A percentile compares a stretch with the other conserved stretches of the same genome.
Evolutionary conservation across 192 early-diverging fungal genomes (phyloP).

Genomic region (Endogone sp.): DNA sequence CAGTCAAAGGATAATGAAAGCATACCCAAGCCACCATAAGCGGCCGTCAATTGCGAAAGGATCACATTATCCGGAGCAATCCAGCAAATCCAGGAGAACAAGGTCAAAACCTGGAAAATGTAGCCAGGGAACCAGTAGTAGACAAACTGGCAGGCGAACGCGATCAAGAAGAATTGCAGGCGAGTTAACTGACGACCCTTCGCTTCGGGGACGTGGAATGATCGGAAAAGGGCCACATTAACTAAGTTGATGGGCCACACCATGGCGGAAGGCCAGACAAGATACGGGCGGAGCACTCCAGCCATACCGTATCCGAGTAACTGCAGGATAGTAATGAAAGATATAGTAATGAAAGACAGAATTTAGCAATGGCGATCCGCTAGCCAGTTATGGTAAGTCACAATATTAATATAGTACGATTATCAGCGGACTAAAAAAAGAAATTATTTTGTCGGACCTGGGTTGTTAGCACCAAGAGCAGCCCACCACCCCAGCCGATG

Average conservation of each 20-base stretch:
- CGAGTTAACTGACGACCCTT: slow-evolving; percentile 12
- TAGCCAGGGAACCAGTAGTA: slow-evolving; percentile 46
- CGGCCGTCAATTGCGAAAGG: slow-evolving; percentile 26
- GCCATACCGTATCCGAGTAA: slow-evolving; percentile 52
- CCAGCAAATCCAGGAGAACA: slow-evolving; percentile 41
- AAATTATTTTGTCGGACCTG: neutral
- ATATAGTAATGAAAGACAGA: slow-evolving; percentile 10
- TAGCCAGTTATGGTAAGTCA: too few relatives aligned
- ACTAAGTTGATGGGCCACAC: slow-evolving; percentile 83
- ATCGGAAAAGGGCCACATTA: slow-evolving; percentile 74
- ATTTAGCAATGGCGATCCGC: too few relatives aligned
- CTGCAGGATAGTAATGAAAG: slow-evolving; percentile 51
- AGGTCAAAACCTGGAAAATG: slow-evolving; percentile 37
- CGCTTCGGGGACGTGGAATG: slow-evolving; percentile 49
- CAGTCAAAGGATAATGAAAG: slow-evolving; percentile 34
- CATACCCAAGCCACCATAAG: slow-evolving; percentile 30
- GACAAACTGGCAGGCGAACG: slow-evolving; percentile 29
- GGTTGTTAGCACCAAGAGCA: slow-evolving; percentile 53
- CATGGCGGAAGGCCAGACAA: slow-evolving; percentile 85
- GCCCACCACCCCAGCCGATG: slow-evolving; percentile 46
- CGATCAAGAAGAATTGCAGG: slow-evolving; percentile 37
- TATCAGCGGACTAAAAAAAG: too few relatives aligned
- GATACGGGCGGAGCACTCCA: slow-evolving; percentile 67
- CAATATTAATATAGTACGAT: too few relatives aligned
- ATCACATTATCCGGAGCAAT: slow-evolving; percentile 29